Conservation (phyloP, 2,329 filamentous ascomycete species). For the Mycosphaerella sp. region DNA sequence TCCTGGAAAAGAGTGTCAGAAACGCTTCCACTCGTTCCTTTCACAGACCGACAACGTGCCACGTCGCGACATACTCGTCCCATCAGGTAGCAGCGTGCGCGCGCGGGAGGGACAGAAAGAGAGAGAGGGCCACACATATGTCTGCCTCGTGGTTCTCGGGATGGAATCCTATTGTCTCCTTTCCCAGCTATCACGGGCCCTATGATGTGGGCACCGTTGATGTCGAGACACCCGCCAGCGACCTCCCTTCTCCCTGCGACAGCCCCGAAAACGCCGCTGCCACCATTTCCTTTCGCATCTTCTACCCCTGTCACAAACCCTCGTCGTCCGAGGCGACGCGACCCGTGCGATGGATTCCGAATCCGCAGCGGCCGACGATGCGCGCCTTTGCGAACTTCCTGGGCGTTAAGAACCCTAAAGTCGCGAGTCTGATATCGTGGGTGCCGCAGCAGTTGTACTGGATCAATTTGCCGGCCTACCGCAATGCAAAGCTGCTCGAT, state of each 20-base stretch:
- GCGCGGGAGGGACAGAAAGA: neutral
- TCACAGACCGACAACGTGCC: too few relatives aligned
- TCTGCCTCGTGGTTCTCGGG: slow-evolving; percentile 35
- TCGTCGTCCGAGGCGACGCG: slow-evolving; percentile 42
- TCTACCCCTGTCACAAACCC: slow-evolving; percentile 60
- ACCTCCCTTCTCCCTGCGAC: slow-evolving; percentile 51
- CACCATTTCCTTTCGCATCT: slow-evolving; percentile 74
- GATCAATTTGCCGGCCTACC: slow-evolving; percentile 63
- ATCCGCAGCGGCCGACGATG: slow-evolving; percentile 67
- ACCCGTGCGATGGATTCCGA: slow-evolving; percentile 68
- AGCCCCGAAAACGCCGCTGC: slow-evolving; percentile 52
- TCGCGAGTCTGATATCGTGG: slow-evolving; percentile 26
- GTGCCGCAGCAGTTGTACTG: slow-evolving; percentile 64
- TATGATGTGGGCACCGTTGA: slow-evolving; percentile 75
- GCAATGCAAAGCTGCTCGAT: slow-evolving; percentile 59
- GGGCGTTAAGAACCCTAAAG: slow-evolving; percentile 47
- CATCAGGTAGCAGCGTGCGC: too few relatives aligned
- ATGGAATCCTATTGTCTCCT: slow-evolving; percentile 62
- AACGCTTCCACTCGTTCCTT: too few relatives aligned
- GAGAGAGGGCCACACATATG: neutral
- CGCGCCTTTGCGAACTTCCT: slow-evolving; percentile 71
- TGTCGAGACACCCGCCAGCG: slow-evolving; percentile 64
- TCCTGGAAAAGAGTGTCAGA: too few relatives aligned
- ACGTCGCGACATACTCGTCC: too few relatives aligned
- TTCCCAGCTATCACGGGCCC: slow-evolving; percentile 69